A percentile compares a stretch with the other conserved stretches of the same genome.
phyloP scores from a whole-genome alignment of 2,329 filamentous ascomycete species.

The Colletotrichum shisoi region DNA sequence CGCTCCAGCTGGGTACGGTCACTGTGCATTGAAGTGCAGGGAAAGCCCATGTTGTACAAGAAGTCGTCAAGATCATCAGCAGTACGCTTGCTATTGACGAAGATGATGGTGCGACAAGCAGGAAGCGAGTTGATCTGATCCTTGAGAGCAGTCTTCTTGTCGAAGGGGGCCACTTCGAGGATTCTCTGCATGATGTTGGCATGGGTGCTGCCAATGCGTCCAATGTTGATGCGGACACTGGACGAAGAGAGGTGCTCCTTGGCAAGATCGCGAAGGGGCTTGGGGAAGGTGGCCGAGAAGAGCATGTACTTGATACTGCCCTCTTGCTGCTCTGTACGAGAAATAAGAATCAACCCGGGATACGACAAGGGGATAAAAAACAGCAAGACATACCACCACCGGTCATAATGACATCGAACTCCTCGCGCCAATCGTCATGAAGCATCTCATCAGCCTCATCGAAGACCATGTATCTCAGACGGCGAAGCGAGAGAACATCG shows the following conservation, averaged over 20 bases:
- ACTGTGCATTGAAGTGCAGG: conserved; percentile 86
- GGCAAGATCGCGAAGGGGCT: conserved; percentile 77
- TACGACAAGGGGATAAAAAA: neutral
- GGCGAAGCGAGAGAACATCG: conserved; percentile 72
- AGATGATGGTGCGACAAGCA: conserved; percentile 84
- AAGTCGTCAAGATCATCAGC: conserved; percentile 90
- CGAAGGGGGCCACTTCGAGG: conserved; percentile 68
- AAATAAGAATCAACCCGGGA: conserved; percentile 41
- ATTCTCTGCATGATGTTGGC: conserved; percentile 83
- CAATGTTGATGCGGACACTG: conserved; percentile 83
- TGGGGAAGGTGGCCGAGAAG: conserved; percentile 95
- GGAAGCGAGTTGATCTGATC: conserved; percentile 75
- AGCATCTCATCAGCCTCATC: conserved; percentile 97
- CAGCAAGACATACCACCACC: conserved; percentile 73
- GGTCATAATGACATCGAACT: conserved; percentile 77
- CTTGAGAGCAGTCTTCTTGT: conserved; percentile 75
- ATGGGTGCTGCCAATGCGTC: conserved; percentile 84
- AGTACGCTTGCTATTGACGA: conserved; percentile 80
- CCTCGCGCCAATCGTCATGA: conserved; percentile 76
- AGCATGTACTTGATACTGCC: conserved; percentile 76
- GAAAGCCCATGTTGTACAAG: conserved; percentile 79
- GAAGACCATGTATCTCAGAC: conserved; percentile 82
- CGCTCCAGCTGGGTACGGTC: conserved; percentile 90
- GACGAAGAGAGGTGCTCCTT: conserved; percentile 76
- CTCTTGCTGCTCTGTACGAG: conserved; percentile 72